Base-by-base conservation (phyloP, 345 rosid species). In the Salix viminalis region DNA sequence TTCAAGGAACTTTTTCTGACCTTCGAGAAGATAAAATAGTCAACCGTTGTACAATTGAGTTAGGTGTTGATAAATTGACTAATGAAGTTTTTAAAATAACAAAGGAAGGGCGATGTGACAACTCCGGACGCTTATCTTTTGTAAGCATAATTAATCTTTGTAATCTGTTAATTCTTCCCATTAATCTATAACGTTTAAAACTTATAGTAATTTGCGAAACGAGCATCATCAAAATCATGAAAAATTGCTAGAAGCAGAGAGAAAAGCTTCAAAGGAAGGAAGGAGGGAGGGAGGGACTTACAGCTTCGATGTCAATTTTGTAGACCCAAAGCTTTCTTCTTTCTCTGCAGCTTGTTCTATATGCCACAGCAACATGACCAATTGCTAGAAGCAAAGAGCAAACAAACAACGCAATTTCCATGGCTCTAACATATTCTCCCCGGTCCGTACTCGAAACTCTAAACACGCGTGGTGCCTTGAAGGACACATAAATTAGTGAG, bases 261-360 rank as follows among this genome's bases (percentile, higher is more conserved):
- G 37, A 32, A 32, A 32, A 32, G 34, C 34, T 32, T 32, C 4
- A 44, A 16, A 6, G 32, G 26, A 36, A 28, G 32, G 32, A 34
- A 0, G 36, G 11, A 23, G 32, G 32, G 32, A 30, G 67, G 67
- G 61, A 28, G 30, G 30, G 30, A 87, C 99, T 91, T 87, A 93
- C 99, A 30, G 98, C 92, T 93, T 96, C 99, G 26, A 91, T 93
- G 85, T 93, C 99, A 77, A 96, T 96, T 85, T 90, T 93, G 88
- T 87, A 96, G 26, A 96, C 98, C 61, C 91, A 87, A 52, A 96
- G 97, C 80, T 96, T 96, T 81, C 93, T 87, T 84, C 97, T 87
- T 72, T 91, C 98, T 76, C 92, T 85, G 85, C 99, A 96, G 75
- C 98, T 91, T 41, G 91, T 96, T 86, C 92, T 79, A 67, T 96